Percentiles rank a stretch among this genome's conserved stretches.
Evolutionary conservation across 1,139 yeast genomes (phyloP).

Genomic region (Sugiyamaella japonica): DNA sequence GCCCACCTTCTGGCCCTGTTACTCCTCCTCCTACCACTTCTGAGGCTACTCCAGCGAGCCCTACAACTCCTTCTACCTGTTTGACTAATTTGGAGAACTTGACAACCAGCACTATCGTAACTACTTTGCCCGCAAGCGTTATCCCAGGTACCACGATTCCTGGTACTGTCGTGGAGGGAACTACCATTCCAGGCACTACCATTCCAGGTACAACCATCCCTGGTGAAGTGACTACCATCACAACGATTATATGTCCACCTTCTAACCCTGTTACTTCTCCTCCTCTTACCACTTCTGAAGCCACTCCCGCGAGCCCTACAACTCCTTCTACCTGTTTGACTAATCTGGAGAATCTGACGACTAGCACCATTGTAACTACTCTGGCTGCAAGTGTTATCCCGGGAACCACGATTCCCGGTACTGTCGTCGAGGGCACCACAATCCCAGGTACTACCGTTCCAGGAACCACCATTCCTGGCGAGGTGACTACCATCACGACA

Average conservation of each 20-base stretch:
- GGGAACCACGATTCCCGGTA: slow-evolving; percentile 25
- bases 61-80: neutral
- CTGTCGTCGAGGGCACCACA: slow-evolving; percentile 16
- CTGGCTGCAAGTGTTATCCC: slow-evolving; percentile 26
- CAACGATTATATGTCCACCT: neutral
- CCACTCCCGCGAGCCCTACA: slow-evolving; percentile 14
- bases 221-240: slow-evolving; percentile 18
- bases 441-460: slow-evolving; percentile 24
- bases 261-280: neutral
- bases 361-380: slow-evolving; percentile 17
- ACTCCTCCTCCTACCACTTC: neutral
- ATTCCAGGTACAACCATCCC: slow-evolving; percentile 27
- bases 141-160: slow-evolving; percentile 21
- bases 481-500: slow-evolving; percentile 16
- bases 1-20: neutral
- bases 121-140: slow-evolving; percentile 16
- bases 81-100: neutral
- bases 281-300: neutral
- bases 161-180: slow-evolving; percentile 11
- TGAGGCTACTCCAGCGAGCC: neutral
- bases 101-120: slow-evolving; percentile 7
- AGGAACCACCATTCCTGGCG: slow-evolving; percentile 8
- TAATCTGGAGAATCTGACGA: neutral
- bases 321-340: neutral
- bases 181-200: slow-evolving; percentile 22